Evolutionary conservation across 73 alveolate genomes (phyloP), one percentile per base, ranked within the genome.

Genomic region (Stentor coeruleus): DNA sequence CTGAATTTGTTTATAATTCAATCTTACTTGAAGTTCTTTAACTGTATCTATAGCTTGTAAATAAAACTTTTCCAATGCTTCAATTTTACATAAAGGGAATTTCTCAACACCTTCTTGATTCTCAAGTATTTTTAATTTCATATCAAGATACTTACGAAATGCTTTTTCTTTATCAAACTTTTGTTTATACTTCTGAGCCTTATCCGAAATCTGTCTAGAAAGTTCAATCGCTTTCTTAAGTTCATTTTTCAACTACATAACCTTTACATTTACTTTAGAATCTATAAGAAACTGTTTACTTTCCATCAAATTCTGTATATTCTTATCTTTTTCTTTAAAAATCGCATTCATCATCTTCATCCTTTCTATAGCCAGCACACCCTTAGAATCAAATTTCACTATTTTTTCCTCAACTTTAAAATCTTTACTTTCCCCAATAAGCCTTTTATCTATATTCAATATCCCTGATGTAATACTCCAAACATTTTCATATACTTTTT

Each of bases 231-330:
- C 39, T 66, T 66, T 66, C 33, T 66, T 66, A 20, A 66, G 37
- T 1, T 66, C 79, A 66, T 66, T 66, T 33, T n/a, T n/a, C n/a
- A n/a, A n/a, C n/a, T n/a, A n/a, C n/a, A n/a, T n/a, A n/a, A n/a
- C n/a, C n/a, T 26, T 66, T 2, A 66, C n/a, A 66, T 66, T 66
- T 66, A 31, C 79, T 33, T 66, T 66, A 28, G 79, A 66, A 66
- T 66, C 79, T 28, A 66, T 66, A 20, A 66, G 41, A 20, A 31
- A 20, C 37, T 66, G 79, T 31, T 66, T 66, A 40, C 42, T 28
- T 20, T 66, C 79, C 37, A 14, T 66, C 0, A 66, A 2, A 28
- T 33, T 40, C 14, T 66, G 79, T 1, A 66, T 66, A 20, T 0
- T 20, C 0, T 37, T 33, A 31, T 66, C 79, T 66, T 66, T 66